These are phyloP conservation scores for Tylopilus felleus DNA, from an alignment of 768 basidiomycete species.

Conservation along the genomic window DNA sequence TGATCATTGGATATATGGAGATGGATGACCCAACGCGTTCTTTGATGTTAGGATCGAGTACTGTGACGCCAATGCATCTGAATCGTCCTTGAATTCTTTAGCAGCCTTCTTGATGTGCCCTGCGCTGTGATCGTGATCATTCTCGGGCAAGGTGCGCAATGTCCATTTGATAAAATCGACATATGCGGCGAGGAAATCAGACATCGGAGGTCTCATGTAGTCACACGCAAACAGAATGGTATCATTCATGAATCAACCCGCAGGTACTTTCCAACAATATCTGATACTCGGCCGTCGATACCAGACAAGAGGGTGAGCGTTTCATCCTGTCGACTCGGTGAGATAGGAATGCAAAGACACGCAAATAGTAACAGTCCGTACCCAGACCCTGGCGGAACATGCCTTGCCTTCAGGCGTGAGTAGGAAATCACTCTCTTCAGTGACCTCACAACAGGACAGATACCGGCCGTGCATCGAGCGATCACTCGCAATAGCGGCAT, in stretches of 20 bases:
- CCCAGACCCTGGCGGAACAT: slow-evolving; percentile 33
- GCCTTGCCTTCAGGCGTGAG: slow-evolving; percentile 28
- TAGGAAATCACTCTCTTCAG: slow-evolving; percentile 32
- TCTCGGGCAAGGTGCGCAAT: slow-evolving; percentile 70
- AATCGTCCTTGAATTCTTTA: slow-evolving; percentile 87
- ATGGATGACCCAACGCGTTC: too few species aligned
- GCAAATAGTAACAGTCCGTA: slow-evolving; percentile 8
- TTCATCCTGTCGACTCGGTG: slow-evolving; percentile 16
- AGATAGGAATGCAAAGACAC: neutral
- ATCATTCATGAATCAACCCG: neutral
- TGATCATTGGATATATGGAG: neutral
- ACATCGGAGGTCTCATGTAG: too few species aligned
- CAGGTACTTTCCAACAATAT: slow-evolving; percentile 16
- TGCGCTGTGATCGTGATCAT: slow-evolving; percentile 60
- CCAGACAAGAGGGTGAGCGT: slow-evolving; percentile 19
- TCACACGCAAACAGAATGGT: neutral
- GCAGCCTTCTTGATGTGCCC: slow-evolving; percentile 74
- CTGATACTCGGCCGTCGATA: slow-evolving; percentile 20
- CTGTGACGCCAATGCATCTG: too few species aligned
- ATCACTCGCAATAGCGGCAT: slow-evolving; percentile 29
- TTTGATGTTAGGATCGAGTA: too few species aligned
- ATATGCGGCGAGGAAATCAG: slow-evolving; percentile 59
- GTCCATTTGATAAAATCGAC: slow-evolving; percentile 90
- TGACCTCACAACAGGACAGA: slow-evolving; percentile 19
- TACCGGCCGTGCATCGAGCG: slow-evolving; percentile 32